These are phyloP conservation scores for maize (Zea mays) DNA, from an alignment of 176 grass and related monocot species.

Conservation along the genomic window Zm-B73-REFERENCE-NAM-5.0 NC_050100.1:189090001-189090500, in stretches of 20 bases:
- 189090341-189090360: background rate
- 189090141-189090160: background rate
- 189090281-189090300: background rate
- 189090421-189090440: too few species aligned
- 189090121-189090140: background rate
- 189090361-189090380: background rate
- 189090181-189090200: background rate
- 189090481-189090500: too few species aligned
- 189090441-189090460: too few species aligned
- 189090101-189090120: background rate
- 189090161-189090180: background rate
- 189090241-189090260: background rate
- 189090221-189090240: background rate
- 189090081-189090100: slow-evolving; percentile 60
- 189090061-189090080: slow-evolving; percentile 51
- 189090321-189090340: too few species aligned
- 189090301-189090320: background rate
- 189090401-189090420: too few species aligned
- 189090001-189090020: slow-evolving; percentile 59
- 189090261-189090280: background rate
- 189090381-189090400: background rate
- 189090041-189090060: slow-evolving; percentile 55
- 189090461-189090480: too few species aligned
- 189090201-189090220: background rate
- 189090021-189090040: slow-evolving; percentile 37